Base-by-base conservation (phyloP, 257 asterid genomes). In the Cordia subcordata region DNA sequence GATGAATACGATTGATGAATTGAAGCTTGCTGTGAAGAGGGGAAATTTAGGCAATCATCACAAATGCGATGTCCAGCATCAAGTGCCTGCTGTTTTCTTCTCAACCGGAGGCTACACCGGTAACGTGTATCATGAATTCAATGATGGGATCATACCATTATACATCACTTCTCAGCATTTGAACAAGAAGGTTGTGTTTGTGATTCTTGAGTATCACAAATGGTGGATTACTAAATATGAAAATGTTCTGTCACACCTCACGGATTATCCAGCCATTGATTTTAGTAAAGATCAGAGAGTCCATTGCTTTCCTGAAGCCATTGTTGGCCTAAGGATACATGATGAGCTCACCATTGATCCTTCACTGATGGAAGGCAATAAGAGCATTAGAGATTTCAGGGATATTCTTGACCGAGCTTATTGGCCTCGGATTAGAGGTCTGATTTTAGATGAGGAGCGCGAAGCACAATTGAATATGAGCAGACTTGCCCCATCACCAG, bases 41-140 rank as follows among this genome's bases (percentile, higher is more conserved):
- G 57, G 67, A 14, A 69, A 52, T 35, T 56, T 68, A 1, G 61
- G 63, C 18, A 4, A 3, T 55, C 61, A 47, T 37, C 85, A 70
- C 32, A 16, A 13, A 16, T 93, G 99, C 27, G 97, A 93, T 39
- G 85, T 93, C 12, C 73, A 47, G 1, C 96, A 91, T 69, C 49
- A 65, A 37, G 69, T 77, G 33, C 91, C 96, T 0, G 98, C 88
- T 16, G 82, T 88, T 57, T 72, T 91, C 66, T 91, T 91, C 77
- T 88, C 98, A 0, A 61, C 94, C n/a, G 64, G 92, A 39, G 96
- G 95, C 16, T 88, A 85, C 62, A 80, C 79, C 4, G 96, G 98
- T 10, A 91, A 91, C 70, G 64, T 82, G 1, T 91, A 82, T 83
- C 98, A 90, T 37, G 96, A 90, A 58, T 73, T 87, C 62, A 85